phyloP scores from a whole-genome alignment of 495 filamentous ascomycete genomes.

The Astrocystis sublimbata region DNA sequence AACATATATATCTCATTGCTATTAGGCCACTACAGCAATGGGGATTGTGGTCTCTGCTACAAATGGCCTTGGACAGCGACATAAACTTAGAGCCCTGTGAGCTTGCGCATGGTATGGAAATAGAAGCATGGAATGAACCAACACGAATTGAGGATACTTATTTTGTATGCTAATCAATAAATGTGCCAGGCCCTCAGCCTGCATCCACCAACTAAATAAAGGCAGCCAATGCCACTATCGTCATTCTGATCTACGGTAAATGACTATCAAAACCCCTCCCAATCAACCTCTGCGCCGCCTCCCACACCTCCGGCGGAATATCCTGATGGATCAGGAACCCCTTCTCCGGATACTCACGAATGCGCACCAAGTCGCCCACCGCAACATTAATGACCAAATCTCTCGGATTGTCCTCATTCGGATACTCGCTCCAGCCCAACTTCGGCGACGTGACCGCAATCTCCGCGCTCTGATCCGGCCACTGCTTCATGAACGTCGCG shows the following conservation, averaged over 20 bases:
- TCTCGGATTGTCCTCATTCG: conserved; percentile 34
- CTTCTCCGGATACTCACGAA: conserved; percentile 38
- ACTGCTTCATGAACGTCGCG: conserved; percentile 43
- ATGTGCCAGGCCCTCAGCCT: too few species aligned
- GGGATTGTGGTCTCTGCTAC: too few species aligned
- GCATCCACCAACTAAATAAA: too few species aligned
- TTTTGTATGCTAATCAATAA: too few species aligned
- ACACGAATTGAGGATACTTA: too few species aligned
- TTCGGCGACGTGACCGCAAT: conserved; percentile 38
- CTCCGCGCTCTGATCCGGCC: conserved; percentile 29
- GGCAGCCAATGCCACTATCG: background rate
- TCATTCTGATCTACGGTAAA: conserved; percentile 26
- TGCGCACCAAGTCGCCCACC: conserved; percentile 40
- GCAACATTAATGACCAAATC: conserved; percentile 41
- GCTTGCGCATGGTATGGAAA: too few species aligned
- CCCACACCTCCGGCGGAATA: conserved; percentile 40
- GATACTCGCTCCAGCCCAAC: conserved; percentile 36
- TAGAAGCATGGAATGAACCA: too few species aligned
- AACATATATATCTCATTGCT: too few species aligned
- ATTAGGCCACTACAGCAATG: too few species aligned
- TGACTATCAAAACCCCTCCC: conserved; percentile 33
- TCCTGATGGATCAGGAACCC: conserved; percentile 41
- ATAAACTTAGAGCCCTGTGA: too few species aligned
- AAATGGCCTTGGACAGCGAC: too few species aligned
- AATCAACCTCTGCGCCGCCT: conserved; percentile 37